Base-by-base conservation (phyloP, 441 rosid genomes). In the Populus hybrid region DNA sequence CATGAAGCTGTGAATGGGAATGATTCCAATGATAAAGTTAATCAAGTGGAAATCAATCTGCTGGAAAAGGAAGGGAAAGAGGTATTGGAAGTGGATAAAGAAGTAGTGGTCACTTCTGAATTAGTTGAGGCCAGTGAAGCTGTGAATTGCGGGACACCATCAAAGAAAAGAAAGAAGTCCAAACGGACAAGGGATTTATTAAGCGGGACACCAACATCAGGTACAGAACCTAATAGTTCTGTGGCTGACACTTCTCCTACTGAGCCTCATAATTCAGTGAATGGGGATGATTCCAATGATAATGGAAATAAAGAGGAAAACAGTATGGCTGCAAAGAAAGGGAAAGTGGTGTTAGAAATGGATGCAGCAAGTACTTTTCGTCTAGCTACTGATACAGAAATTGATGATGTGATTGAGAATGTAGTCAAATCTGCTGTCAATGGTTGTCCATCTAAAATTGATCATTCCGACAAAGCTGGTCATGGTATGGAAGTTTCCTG, bases 131-230 rank as follows among this genome's bases (percentile, higher is more conserved):
- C 75, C 64, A 73, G 73, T 36, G 77, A 67, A 64, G 69, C 57
- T 61, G 70, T 40, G 79, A 81, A 81, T 65, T 67, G 75, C 35
- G 30, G 30, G 63, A 82, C 78, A 69, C 70, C 83, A 26, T 74
- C 78, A 14, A 88, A 83, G 86, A 88, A 82, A 84, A 83, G 61
- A 36, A 90, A 74, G 85, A 86, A 85, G 81, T 76, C 80, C 67
- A 84, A 72, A 59, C 88, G 75, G 69, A 18, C 78, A 23, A 82
- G 28, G 82, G 84, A 71, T 74, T 63, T 73, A 2, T 71, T 65
- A 34, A 76, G 69, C 53, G 79, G 38, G 42, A 61, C 66, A 50
- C 73, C 59, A 11, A 69, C 79, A 64, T 68, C 83, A 70, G 80
- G 71, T 75, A 59, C 70, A 18, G 80, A 77, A 40, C 80, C 53